Conservation (phyloP, 768 basidiomycete species). For the Lactifluus piperatus region DNA sequence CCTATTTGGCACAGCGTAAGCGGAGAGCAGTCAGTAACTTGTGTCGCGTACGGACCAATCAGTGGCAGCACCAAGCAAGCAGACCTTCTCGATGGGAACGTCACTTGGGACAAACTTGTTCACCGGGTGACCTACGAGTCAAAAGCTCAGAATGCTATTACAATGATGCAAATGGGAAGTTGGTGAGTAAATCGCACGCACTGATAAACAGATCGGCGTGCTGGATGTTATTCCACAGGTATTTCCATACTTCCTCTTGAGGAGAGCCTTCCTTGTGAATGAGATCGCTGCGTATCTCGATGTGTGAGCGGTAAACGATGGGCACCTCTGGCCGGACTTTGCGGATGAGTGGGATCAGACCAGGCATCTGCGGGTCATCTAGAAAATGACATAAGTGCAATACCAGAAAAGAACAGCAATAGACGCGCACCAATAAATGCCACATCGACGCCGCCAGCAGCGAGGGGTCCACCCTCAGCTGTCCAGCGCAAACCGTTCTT, state of each 20-base stretch:
- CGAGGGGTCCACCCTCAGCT: slow-evolving; percentile 74
- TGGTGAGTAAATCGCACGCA: slow-evolving; percentile 26
- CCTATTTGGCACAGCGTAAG: slow-evolving; percentile 30
- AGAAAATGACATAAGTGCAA: neutral
- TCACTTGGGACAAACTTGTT: slow-evolving; percentile 88
- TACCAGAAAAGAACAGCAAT: neutral
- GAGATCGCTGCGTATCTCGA: slow-evolving; percentile 79
- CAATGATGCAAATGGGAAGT: neutral
- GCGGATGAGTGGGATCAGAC: slow-evolving; percentile 87
- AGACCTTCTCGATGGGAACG: slow-evolving; percentile 62
- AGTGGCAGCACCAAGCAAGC: slow-evolving; percentile 74
- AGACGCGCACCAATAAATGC: slow-evolving; percentile 67
- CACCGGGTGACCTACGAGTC: slow-evolving; percentile 64
- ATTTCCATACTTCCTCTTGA: slow-evolving; percentile 90
- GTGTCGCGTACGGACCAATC: slow-evolving; percentile 53
- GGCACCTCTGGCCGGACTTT: slow-evolving; percentile 77
- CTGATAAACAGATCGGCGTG: slow-evolving; percentile 87
- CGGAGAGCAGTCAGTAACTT: neutral
- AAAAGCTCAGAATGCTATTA: neutral
- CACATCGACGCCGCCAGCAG: slow-evolving; percentile 75
- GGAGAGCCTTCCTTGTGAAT: slow-evolving; percentile 75
- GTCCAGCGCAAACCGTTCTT: slow-evolving; percentile 89
- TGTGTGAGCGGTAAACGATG: slow-evolving; percentile 91
- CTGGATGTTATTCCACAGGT: slow-evolving; percentile 89
- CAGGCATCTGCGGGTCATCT: slow-evolving; percentile 93